Conservation (phyloP, 495 filamentous ascomycete genomes). For the Schizothecium vesticola region DNA sequence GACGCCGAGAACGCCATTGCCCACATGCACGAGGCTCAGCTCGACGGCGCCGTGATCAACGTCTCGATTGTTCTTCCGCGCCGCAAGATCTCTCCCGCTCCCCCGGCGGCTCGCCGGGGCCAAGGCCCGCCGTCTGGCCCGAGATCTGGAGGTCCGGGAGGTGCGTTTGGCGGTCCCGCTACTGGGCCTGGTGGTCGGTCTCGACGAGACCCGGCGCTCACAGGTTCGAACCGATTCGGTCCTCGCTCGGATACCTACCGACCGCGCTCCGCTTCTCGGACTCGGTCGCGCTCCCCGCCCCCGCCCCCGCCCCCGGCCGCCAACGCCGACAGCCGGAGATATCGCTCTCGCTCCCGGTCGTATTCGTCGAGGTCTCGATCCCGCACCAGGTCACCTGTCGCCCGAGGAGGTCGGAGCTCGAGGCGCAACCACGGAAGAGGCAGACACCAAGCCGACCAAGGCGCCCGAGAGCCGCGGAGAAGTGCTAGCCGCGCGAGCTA, state of each 20-base stretch:
- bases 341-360: constrained; percentile 34
- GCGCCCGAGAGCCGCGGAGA: constrained; percentile 43
- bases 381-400: constrained; percentile 37
- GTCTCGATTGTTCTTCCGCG: constrained; percentile 93
- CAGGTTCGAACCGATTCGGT: constrained; percentile 34
- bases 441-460: constrained; percentile 34
- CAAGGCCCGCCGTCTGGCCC: constrained; percentile 12
- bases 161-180: constrained; percentile 17
- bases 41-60: constrained; percentile 81
- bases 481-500: constrained; percentile 62
- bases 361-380: constrained; percentile 42
- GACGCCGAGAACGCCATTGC: constrained; percentile 87
- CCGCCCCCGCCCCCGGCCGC: constrained; percentile 25
- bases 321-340: constrained; percentile 26
- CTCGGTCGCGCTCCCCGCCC: constrained; percentile 36
- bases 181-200: constrained; percentile 30
- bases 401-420: constrained; percentile 33
- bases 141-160: constrained; percentile 19
- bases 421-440: constrained; percentile 38
- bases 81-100: constrained; percentile 53
- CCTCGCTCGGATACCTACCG: constrained; percentile 50
- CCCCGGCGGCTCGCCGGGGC: constrained; percentile 45
- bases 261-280: constrained; percentile 44
- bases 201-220: constrained; percentile 20
- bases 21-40: constrained; percentile 95